phyloP scores from a whole-genome alignment of 495 filamentous ascomycete genomes.

The Oidiodendron maius region DNA sequence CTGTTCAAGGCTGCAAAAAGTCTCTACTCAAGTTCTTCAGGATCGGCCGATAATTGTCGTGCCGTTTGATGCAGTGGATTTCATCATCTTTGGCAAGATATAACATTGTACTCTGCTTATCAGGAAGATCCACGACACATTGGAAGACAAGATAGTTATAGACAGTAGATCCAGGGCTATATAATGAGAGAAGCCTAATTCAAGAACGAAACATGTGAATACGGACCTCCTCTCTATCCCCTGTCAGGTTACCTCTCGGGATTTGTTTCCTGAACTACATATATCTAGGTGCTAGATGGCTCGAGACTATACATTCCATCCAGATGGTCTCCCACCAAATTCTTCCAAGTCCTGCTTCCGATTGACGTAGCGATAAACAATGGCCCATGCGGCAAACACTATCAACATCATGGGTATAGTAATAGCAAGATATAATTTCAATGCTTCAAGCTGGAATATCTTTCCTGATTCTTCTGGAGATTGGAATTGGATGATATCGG shows the following conservation, averaged over 20 bases:
- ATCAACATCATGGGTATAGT: constrained; percentile 8
- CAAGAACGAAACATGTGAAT: no score
- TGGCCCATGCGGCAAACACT: constrained; percentile 4
- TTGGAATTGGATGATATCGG: constrained; percentile 7
- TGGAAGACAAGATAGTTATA: no score
- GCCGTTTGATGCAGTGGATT: no score
- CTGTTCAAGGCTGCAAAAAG: no score
- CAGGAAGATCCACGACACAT: no score
- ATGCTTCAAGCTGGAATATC: neutral
- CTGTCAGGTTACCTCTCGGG: neutral
- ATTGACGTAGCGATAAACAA: neutral
- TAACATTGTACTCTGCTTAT: no score
- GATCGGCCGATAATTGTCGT: no score
- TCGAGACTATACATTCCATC: no score
- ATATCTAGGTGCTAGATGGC: neutral
- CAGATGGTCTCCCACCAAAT: neutral
- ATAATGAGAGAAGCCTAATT: no score
- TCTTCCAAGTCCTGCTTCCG: neutral
- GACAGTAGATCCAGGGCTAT: no score
- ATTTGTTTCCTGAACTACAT: neutral
- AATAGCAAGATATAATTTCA: constrained; percentile 4
- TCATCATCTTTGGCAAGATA: no score
- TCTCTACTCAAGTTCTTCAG: no score
- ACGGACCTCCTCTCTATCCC: neutral
- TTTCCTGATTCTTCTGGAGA: neutral